Base-by-base conservation (phyloP, 306 rosid genomes). In the Hippophae rhamnoides region DNA sequence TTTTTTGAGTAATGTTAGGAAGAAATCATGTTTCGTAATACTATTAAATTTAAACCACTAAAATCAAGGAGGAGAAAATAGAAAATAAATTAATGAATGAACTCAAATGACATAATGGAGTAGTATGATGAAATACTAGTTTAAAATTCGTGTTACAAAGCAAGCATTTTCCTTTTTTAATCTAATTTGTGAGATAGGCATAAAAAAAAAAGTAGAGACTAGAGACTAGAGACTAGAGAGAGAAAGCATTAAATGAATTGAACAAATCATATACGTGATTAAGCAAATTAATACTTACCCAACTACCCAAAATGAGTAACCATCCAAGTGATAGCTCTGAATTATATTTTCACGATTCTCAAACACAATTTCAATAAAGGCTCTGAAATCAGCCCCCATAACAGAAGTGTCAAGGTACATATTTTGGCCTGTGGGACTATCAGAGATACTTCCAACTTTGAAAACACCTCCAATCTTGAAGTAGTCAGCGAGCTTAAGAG, bases 261-360 rank as follows among this genome's bases (percentile, higher is more conserved):
- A 13, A 46, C 50, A 13, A 5, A 43, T 60, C 23, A 18, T 18
- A 18, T 9, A 38, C 25, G 5, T 48, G 40, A 44, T 25, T 6
- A 10, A 51, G 48, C 92, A 31, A 31, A 31, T n/a, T n/a, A n/a
- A n/a, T 31, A 31, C 3, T 79, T 76, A 92, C 98, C 98, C 96
- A 6, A 92, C 96, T 23, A 85, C 98, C 98, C 98, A 87, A 63
- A 92, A 92, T 23, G 86, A 53, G 81, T 87, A 83, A 57, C 98
- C 98, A n/a, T 87, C 84, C 48, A 87, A 65, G 78, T 92, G 98
- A 75, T 76, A 92, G 55, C 87, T 85, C 63, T 92, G 98, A 9
- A 80, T 57, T 5, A 87, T 83, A 47, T 57, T 78, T 70, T 92
- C 98, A 6, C 46, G 76, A 74, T 92, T 92, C 53, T 85, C 86